Conservation (phyloP, 148 eudicot genomes). For the Rhododendron vialii region DNA sequence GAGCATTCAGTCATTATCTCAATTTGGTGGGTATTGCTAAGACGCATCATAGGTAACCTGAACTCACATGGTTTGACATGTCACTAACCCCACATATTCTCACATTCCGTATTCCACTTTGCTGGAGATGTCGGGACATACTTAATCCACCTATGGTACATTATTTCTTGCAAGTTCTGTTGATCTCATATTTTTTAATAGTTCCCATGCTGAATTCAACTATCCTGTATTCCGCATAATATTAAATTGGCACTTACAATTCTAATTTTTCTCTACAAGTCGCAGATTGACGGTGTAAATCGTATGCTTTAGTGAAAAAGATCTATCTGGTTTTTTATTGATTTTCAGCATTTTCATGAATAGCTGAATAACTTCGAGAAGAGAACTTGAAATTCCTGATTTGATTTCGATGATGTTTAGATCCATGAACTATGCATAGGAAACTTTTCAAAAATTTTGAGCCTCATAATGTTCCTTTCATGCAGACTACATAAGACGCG, state of each 20-base stretch:
- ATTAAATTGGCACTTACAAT: neutral
- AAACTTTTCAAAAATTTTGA: neutral
- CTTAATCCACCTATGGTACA: neutral
- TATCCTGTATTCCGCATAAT: neutral
- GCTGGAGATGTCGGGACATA: neutral
- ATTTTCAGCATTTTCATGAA: neutral
- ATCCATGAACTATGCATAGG: neutral
- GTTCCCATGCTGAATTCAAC: neutral
- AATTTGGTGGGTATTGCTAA: constrained; percentile 81
- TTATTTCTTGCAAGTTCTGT: neutral
- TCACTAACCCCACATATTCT: neutral
- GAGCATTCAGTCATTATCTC: constrained; percentile 77
- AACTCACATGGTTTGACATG: neutral
- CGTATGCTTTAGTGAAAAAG: neutral
- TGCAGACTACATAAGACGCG: constrained; percentile 58
- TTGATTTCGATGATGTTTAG: neutral
- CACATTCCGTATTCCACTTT: neutral
- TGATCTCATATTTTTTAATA: neutral
- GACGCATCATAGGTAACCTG: constrained; percentile 76
- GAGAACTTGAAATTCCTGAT: neutral
- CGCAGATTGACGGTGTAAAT: neutral
- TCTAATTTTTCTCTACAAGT: neutral
- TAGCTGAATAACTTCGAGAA: neutral
- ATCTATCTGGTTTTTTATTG: neutral
- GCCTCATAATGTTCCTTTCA: neutral